These are phyloP conservation scores for Plantago lanceolata DNA, from an alignment of 305 asterid species.

Conservation along the genomic window DNA sequence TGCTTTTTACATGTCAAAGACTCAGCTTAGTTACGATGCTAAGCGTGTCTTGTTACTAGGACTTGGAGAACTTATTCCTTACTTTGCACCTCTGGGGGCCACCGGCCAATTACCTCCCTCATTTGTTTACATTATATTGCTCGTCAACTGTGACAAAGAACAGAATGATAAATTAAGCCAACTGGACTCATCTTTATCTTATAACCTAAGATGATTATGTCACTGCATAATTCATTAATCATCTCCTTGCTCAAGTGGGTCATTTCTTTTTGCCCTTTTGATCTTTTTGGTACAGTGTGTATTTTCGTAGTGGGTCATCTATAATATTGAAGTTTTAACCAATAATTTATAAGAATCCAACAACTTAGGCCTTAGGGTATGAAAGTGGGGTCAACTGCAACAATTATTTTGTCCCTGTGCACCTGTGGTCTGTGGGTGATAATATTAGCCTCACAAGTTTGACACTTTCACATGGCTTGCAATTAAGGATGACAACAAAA, in stretches of 20 bases:
- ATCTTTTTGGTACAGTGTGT: neutral
- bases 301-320: neutral
- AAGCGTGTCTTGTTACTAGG: neutral
- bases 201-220: neutral
- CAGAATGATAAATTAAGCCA: neutral
- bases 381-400: conserved; percentile 14
- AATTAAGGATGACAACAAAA: conserved; percentile 3
- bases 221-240: neutral
- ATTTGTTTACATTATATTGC: too few species aligned
- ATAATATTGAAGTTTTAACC: neutral
- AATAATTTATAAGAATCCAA: neutral
- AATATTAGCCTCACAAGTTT: conserved; percentile 8
- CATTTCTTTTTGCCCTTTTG: neutral
- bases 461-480: conserved; percentile 17
- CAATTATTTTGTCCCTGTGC: too few species aligned
- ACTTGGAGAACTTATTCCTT: too few species aligned
- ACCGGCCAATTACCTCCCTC: neutral
- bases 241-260: neutral
- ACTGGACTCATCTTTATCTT: neutral
- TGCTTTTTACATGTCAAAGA: neutral
- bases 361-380: conserved; percentile 3
- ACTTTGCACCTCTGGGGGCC: neutral
- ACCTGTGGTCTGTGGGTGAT: too few species aligned
- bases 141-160: neutral
- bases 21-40: neutral